Evolutionary conservation across 202 grass and related monocot genomes (phyloP), one percentile per base, ranked within the genome.

Genomic region (Zoysia matrella): DNA sequence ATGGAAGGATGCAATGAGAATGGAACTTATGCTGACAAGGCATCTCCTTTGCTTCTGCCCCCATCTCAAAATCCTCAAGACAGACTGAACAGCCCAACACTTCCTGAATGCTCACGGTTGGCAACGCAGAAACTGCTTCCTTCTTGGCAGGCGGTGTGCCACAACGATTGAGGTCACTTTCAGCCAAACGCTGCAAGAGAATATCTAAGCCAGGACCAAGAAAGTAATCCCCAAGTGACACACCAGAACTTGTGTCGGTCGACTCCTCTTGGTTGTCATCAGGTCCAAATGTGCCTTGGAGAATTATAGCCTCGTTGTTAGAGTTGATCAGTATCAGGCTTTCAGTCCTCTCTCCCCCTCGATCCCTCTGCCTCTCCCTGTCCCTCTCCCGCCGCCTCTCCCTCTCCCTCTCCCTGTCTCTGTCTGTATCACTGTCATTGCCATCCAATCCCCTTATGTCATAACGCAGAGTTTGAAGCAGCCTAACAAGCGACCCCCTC

Each of bases 171-270:
- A 22, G 22, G 22, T 22, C 22, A 22, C 22, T 22, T 22, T 22
- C 22, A 22, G 22, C 22, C 22, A 22, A 22, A 22, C 22, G 22
- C 22, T 22, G 22, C 22, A 22, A 22, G 22, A 22, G 89, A 88
- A 88, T 86, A 94, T 94, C 91, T 36, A 94, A 82, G 58, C 86
- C 83, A 72, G 88, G 79, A 67, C 88, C 91, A 48, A 90, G 76
- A 85, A 94, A 85, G 83, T 88, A 86, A 78, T 94, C 91, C 9
- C 69, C 86, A 47, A 84, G 74, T 53, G 88, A 86, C 67, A 82
- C 67, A 42, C 76, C 82, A 41, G 74, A 47, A 54, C 56, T 80
- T 56, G 60, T 61, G 72, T 86, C 86, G 72, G 51, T 84, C 1
- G 84, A 88, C 45, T 90, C 83, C 47, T 80, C 87, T 80, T 60